Evolutionary conservation across 768 basidiomycete genomes (phyloP).

Genomic region (Pisolithus albus): DNA sequence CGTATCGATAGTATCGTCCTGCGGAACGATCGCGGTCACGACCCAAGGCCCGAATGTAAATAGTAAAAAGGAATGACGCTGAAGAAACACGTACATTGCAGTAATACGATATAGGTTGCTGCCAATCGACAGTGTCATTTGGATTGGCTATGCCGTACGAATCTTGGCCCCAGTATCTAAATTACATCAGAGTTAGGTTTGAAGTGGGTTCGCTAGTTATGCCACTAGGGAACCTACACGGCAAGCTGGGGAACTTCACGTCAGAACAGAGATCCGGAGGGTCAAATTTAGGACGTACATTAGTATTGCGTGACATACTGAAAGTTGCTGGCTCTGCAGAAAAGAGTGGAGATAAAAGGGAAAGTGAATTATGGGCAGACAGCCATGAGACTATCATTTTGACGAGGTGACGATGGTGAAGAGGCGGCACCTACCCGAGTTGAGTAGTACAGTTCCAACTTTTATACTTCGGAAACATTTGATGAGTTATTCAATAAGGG

Average conservation of each 20-base stretch:
- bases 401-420: too few relatives aligned
- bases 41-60: not conserved
- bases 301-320: not conserved
- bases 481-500: too few relatives aligned
- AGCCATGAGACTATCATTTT: too few relatives aligned
- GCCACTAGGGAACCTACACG: not conserved
- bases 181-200: not conserved
- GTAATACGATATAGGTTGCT: conserved; percentile 28
- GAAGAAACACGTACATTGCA: conserved; percentile 16
- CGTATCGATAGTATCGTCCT: conserved; percentile 53
- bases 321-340: not conserved
- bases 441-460: too few relatives aligned
- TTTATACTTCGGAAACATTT: too few relatives aligned
- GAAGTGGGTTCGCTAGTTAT: not conserved
- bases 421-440: too few relatives aligned
- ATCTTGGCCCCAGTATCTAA: conserved; percentile 34
- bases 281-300: not conserved
- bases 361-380: too few relatives aligned
- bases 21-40: not conserved
- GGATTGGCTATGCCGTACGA: conserved; percentile 30
- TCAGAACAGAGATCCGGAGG: not conserved
- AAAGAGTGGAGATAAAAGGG: not conserved
- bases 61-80: too few relatives aligned
- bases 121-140: conserved; percentile 24
- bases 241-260: not conserved